A percentile compares a stretch with the other conserved stretches of the same genome.
phyloP scores from a whole-genome alignment of 805 yeast genomes.

The Allodekkera sacchari region DNA sequence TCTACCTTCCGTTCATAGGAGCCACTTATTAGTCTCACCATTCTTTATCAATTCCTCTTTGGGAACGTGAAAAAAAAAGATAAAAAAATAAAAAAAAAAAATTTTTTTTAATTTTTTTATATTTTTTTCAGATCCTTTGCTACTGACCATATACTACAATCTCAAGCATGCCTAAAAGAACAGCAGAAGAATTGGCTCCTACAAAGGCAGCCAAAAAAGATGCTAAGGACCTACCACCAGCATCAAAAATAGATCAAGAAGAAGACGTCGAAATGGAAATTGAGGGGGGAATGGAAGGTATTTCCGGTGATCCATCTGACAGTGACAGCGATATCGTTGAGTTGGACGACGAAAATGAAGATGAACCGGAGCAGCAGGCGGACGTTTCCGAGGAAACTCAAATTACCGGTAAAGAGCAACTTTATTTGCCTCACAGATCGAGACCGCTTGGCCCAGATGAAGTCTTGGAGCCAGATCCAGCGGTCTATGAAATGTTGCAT shows the following conservation, averaged over 20 bases:
- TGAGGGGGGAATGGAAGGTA: constrained; percentile 68
- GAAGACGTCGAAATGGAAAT: constrained; percentile 55
- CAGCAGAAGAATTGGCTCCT: constrained; percentile 18
- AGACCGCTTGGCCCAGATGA: constrained; percentile 93
- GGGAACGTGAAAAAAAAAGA: neutral
- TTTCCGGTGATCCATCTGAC: constrained; percentile 86
- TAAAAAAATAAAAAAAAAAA: neutral
- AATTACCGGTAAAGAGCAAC: constrained; percentile 21
- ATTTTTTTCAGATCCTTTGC: constrained; percentile 2
- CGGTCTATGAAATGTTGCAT: constrained; percentile 94
- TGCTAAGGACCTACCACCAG: constrained; percentile 10
- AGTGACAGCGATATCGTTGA: constrained; percentile 87
- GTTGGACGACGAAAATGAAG: constrained; percentile 46
- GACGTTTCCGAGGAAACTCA: constrained; percentile 5
- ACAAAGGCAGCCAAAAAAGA: constrained; percentile 14
- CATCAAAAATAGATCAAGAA: constrained; percentile 18
- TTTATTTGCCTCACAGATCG: constrained; percentile 83
- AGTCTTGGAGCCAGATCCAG: constrained; percentile 91
- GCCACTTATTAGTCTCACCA: too few relatives aligned
- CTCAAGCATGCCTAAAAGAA: constrained; percentile 25
- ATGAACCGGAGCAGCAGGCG: constrained; percentile 21
- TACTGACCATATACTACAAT: neutral
- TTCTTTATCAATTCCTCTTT: too few relatives aligned
- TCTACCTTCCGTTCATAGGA: too few relatives aligned
- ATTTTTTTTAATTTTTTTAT: constrained; percentile 1